Evolutionary conservation across 164 flowering plant species (phyloP), one percentile per base, ranked within the genome.

Genomic region (Magnolia sinica): DNA sequence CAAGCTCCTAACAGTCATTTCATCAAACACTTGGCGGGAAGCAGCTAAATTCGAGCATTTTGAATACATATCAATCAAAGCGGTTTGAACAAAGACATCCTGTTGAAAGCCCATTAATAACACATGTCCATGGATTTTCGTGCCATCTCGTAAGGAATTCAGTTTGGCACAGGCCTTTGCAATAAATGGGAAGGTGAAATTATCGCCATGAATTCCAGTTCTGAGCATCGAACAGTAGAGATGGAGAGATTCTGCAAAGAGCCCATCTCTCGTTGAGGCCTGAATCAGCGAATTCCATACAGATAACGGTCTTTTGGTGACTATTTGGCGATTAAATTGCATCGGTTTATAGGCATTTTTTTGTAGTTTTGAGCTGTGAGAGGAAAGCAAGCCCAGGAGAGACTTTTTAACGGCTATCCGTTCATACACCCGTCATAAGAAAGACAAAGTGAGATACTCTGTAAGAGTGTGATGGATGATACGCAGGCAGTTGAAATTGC

Each of bases 281-380:
- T 80, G 74, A 55, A 86, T 82, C 85, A 76, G 76, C 55, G 79
- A 73, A 74, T 86, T 86, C 85, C 87, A 84, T 49, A 71, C 76
- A 18, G 76, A 83, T 11, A 85, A 61, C 16, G 81, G 72, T 24
- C 79, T 69, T 72, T 76, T 76, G 24, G 49, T 4, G 45, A 10
- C 22, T 2, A 72, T 11, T 31, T 50, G 59, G 20, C 66, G 52
- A 65, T 50, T 66, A 65, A 66, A 58, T 73, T 70, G 80, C 77
- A 81, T 80, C 75, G 66, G 76, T 31, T 37, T 64, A 45, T 65
- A 19, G 45, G 45, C 70, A 68, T 68, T 29, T 68, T 55, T 13
- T 19, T 2, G 61, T 55, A 16, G 61, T 10, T 11, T 11, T 16
- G 61, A 10, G 61, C 14, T 8, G 9, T 55, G 61, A 11, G 61